phyloP scores from a whole-genome alignment of 2,329 filamentous ascomycete genomes.

The Colletotrichum truncatum region DNA sequence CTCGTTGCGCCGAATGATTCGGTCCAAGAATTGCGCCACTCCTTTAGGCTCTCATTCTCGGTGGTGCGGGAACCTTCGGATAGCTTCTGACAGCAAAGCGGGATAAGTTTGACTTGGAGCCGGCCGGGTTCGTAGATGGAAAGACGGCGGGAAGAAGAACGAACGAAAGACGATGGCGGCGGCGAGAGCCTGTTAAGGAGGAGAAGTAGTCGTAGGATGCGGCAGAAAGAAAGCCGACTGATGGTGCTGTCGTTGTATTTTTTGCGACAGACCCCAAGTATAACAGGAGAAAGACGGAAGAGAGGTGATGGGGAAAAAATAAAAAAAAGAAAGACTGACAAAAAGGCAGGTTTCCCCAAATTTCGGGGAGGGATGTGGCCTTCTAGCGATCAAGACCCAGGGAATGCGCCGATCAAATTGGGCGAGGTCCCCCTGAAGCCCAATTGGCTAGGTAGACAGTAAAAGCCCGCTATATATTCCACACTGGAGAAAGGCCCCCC shows the following conservation, averaged over 20 bases:
- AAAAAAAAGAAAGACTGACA: not conserved
- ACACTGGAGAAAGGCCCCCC: no score
- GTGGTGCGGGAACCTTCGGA: conserved; percentile 22
- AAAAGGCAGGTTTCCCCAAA: conserved; percentile 20
- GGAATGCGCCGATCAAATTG: conserved; percentile 21
- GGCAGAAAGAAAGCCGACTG: no score
- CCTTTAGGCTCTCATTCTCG: conserved; percentile 27
- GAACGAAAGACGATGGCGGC: no score
- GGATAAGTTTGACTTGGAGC: no score
- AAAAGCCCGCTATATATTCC: no score
- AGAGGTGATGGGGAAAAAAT: not conserved
- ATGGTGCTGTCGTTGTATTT: not conserved
- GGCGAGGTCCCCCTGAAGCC: no score
- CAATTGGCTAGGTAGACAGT: no score
- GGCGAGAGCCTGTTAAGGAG: no score
- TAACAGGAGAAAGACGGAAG: not conserved
- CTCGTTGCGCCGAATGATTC: not conserved
- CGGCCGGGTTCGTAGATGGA: no score
- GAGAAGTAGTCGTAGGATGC: no score
- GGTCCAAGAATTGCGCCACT: conserved; percentile 25
- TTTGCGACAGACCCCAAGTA: not conserved
- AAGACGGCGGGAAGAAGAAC: no score
- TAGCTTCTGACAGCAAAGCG: not conserved
- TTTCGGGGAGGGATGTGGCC: conserved; percentile 25
- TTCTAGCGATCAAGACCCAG: conserved; percentile 10